phyloP scores from a whole-genome alignment of 306 rosid genomes.

The Abrus pulchellus region DNA sequence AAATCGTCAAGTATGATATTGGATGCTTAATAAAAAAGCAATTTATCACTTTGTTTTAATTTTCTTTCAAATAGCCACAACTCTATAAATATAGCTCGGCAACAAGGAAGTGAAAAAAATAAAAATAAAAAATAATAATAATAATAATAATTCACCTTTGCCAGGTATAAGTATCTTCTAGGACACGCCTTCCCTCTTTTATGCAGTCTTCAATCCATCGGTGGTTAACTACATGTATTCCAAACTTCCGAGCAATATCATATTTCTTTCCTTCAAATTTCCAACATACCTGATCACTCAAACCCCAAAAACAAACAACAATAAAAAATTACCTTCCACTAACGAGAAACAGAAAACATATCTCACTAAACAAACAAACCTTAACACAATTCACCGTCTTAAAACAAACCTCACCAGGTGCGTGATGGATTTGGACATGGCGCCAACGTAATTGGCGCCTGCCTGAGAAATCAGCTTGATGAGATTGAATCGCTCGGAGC shows the following conservation, averaged over 20 bases:
- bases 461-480: conserved; percentile 72
- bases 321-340: not conserved
- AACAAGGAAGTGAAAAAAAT: not conserved
- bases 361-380: not conserved
- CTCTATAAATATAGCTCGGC: not conserved
- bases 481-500: conserved; percentile 71
- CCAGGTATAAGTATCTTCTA: conserved; percentile 67
- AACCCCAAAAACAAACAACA: conserved; percentile 12
- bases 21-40: not conserved
- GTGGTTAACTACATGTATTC: conserved; percentile 69
- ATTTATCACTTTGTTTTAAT: not conserved
- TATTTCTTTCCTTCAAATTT: conserved; percentile 76
- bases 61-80: conserved; percentile 6
- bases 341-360: not conserved
- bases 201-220: conserved; percentile 92
- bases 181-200: conserved; percentile 73
- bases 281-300: conserved; percentile 75
- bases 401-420: conserved; percentile 69
- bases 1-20: conserved; percentile 5
- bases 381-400: not conserved
- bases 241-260: conserved; percentile 64
- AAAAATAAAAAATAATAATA: no score
- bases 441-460: conserved; percentile 81
- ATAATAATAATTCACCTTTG: conserved; percentile 61
- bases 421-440: conserved; percentile 75